A percentile compares a stretch with the other conserved stretches of the same genome.
Evolutionary conservation across 768 basidiomycete genomes (phyloP).

Genomic region (Calocybe gangraenosa): DNA sequence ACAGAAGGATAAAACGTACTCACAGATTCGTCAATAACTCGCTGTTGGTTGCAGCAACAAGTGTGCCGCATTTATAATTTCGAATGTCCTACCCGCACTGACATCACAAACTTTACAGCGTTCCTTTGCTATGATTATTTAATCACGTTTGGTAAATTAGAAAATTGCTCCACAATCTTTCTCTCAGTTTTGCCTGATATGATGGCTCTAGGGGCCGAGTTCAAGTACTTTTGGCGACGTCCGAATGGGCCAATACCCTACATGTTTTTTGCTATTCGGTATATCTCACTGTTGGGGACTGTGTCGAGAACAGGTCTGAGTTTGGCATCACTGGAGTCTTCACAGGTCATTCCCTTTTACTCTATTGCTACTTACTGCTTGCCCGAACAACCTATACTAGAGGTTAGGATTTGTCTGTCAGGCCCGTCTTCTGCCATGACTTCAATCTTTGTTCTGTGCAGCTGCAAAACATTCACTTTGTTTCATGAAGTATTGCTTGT

Average conservation of each 20-base stretch:
- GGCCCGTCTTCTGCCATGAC: neutral
- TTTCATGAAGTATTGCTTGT: constrained; percentile 40
- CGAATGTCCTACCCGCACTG: too few relatives aligned
- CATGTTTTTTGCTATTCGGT: constrained; percentile 48
- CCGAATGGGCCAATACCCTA: constrained; percentile 33
- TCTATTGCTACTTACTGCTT: constrained; percentile 1
- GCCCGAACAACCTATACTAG: neutral
- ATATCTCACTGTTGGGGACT: constrained; percentile 39
- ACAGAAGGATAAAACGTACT: too few relatives aligned
- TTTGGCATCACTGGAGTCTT: constrained; percentile 24
- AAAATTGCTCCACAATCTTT: neutral
- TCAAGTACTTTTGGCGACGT: constrained; percentile 41
- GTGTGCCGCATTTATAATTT: too few relatives aligned
- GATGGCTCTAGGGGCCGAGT: constrained; percentile 28
- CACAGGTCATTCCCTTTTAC: constrained; percentile 15
- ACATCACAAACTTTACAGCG: constrained; percentile 17
- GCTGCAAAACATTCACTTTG: constrained; percentile 34
- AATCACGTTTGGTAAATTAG: constrained; percentile 28
- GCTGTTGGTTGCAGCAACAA: too few relatives aligned
- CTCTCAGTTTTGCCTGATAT: constrained; percentile 1
- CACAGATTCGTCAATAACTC: too few relatives aligned
- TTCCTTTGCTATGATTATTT: constrained; percentile 36
- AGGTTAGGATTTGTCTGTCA: constrained; percentile 8
- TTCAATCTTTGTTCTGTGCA: constrained; percentile 13
- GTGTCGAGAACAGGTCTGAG: constrained; percentile 20